Evolutionary conservation across 2,329 filamentous ascomycete species (phyloP).

Genomic region (Claviceps monticola): DNA sequence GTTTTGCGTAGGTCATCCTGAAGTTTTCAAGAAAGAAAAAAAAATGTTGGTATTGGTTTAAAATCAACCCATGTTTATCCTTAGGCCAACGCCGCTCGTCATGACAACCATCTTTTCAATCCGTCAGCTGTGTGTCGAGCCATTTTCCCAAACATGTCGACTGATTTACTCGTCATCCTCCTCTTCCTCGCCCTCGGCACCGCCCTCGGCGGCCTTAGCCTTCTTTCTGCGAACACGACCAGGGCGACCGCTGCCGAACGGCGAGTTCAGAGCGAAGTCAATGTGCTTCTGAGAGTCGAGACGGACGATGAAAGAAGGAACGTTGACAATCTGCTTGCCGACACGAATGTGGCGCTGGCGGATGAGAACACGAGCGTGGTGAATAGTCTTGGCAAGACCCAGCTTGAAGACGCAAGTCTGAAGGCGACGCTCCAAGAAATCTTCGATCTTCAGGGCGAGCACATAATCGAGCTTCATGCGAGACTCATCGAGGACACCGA

Average conservation of each 20-base stretch:
- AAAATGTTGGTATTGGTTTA: slow-evolving; percentile 14
- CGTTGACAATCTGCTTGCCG: slow-evolving; percentile 99
- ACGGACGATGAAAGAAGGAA: slow-evolving; percentile 97
- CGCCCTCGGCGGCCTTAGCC: slow-evolving; percentile 87
- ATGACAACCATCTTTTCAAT: slow-evolving; percentile 27
- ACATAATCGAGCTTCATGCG: slow-evolving; percentile 99
- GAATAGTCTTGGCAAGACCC: slow-evolving; percentile 98
- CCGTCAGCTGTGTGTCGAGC: slow-evolving; percentile 22
- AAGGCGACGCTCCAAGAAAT: slow-evolving; percentile 99
- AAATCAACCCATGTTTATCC: slow-evolving; percentile 32
- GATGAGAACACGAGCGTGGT: slow-evolving; percentile 99
- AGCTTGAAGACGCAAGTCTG: slow-evolving; percentile 99
- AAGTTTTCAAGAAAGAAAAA: background rate
- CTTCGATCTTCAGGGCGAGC: slow-evolving; percentile 95
- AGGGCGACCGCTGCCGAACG: slow-evolving; percentile 92
- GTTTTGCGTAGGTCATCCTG: background rate
- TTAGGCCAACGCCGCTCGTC: slow-evolving; percentile 38
- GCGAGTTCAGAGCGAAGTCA: slow-evolving; percentile 94
- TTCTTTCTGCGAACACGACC: slow-evolving; percentile 99
- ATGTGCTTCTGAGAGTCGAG: slow-evolving; percentile 99
- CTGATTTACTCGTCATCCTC: slow-evolving; percentile 64
- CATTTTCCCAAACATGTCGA: slow-evolving; percentile 16
- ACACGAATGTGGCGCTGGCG: slow-evolving; percentile 99
- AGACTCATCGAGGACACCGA: slow-evolving; percentile 98
- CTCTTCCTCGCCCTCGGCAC: slow-evolving; percentile 65